Conservation (phyloP, 805 yeast species). For the Komagataella mondaviorum region DNA sequence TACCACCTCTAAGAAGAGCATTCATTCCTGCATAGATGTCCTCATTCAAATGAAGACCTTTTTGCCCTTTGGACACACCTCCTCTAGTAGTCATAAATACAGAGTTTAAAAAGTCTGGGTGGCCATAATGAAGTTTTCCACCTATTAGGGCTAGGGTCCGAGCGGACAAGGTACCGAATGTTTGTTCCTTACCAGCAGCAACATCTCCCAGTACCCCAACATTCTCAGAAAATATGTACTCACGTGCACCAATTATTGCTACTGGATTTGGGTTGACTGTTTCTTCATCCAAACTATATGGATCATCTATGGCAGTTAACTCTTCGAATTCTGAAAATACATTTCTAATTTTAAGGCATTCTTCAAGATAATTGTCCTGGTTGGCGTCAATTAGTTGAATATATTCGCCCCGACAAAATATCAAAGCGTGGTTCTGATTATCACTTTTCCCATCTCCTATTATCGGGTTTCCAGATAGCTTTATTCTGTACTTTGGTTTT, state of each 20-base stretch:
- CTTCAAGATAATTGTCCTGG: slow-evolving; percentile 91
- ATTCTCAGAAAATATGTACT: slow-evolving; percentile 86
- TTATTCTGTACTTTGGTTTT: slow-evolving; percentile 43
- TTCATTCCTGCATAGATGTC: slow-evolving; percentile 95
- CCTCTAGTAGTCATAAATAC: slow-evolving; percentile 92
- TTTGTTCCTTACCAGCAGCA: slow-evolving; percentile 96
- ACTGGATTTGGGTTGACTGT: slow-evolving; percentile 38
- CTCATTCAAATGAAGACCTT: slow-evolving; percentile 84
- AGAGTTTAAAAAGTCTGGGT: slow-evolving; percentile 88
- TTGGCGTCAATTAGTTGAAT: slow-evolving; percentile 93
- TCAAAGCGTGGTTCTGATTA: slow-evolving; percentile 79
- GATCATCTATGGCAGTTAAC: slow-evolving; percentile 19
- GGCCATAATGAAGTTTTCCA: slow-evolving; percentile 91
- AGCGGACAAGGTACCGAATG: slow-evolving; percentile 92
- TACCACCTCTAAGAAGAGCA: slow-evolving; percentile 80
- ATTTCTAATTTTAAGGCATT: slow-evolving; percentile 80
- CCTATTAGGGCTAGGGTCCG: slow-evolving; percentile 89
- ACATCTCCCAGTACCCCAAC: slow-evolving; percentile 89
- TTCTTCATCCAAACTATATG: slow-evolving; percentile 41
- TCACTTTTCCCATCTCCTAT: slow-evolving; percentile 97
- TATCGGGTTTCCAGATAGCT: slow-evolving; percentile 85
- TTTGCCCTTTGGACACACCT: slow-evolving; percentile 90
- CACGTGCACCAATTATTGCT: slow-evolving; percentile 92
- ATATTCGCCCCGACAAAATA: slow-evolving; percentile 87
- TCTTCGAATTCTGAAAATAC: slow-evolving; percentile 83